Percentiles rank a stretch among this genome's conserved stretches.
Evolutionary conservation across 2,329 filamentous ascomycete species (phyloP).

Genomic region (Sclerotinia sclerotiorum): DNA sequence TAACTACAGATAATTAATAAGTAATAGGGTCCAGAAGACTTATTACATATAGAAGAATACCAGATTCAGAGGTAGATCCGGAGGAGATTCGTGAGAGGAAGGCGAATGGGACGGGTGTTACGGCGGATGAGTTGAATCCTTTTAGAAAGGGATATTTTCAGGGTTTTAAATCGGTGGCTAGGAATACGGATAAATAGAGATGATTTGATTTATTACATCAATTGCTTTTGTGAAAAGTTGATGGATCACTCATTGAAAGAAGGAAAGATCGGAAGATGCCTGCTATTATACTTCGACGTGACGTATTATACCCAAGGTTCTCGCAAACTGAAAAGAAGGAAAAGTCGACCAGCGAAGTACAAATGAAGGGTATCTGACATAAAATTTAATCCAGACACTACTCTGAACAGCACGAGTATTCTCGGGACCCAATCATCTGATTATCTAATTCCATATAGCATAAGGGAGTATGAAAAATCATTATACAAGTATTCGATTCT

Average conservation of each 20-base stretch:
- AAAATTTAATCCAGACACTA: too few relatives aligned
- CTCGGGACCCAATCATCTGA: too few relatives aligned
- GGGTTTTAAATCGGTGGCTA: conserved; percentile 42
- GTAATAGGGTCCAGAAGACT: conserved; percentile 76
- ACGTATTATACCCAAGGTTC: neutral
- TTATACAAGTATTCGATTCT: too few relatives aligned
- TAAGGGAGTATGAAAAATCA: too few relatives aligned
- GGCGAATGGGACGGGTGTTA: conserved; percentile 46
- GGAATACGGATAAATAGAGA: conserved; percentile 1
- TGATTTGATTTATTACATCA: neutral
- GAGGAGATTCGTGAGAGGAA: conserved; percentile 35
- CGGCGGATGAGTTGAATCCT: conserved; percentile 65
- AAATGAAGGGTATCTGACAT: too few relatives aligned
- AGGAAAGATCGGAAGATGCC: neutral
- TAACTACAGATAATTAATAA: conserved; percentile 23
- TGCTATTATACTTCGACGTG: neutral
- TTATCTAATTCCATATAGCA: too few relatives aligned
- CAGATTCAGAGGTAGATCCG: conserved; percentile 55
- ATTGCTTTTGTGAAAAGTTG: neutral
- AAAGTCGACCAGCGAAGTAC: too few relatives aligned
- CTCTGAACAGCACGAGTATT: too few relatives aligned
- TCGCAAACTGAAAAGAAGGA: too few relatives aligned
- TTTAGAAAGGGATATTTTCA: conserved; percentile 57
- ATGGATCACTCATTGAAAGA: neutral
- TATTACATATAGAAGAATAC: conserved; percentile 77